Evolutionary conservation across 2,329 filamentous ascomycete genomes (phyloP).

Genomic region (Pyrenophora seminiperda): DNA sequence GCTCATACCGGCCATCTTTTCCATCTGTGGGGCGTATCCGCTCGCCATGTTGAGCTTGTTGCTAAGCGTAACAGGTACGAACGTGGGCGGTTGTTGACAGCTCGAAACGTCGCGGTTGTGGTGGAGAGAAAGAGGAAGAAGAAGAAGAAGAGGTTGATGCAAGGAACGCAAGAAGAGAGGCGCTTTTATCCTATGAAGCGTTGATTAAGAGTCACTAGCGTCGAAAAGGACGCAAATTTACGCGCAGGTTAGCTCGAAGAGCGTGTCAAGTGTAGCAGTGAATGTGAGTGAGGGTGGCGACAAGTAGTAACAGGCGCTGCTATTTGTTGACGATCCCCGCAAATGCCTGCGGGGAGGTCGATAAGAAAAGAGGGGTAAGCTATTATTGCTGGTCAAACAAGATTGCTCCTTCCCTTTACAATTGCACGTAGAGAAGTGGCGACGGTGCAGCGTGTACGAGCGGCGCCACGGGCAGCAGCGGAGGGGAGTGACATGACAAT

Average conservation of each 20-base stretch:
- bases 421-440: too few relatives aligned
- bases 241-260: too few relatives aligned
- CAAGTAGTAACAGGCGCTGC: neutral
- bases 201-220: neutral
- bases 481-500: too few relatives aligned
- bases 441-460: too few relatives aligned
- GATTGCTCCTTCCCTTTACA: too few relatives aligned
- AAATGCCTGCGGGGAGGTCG: too few relatives aligned
- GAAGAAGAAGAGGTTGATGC: neutral
- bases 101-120: neutral
- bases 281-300: neutral
- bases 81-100: neutral
- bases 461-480: too few relatives aligned
- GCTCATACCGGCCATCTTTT: conserved; percentile 10
- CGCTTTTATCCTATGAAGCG: neutral
- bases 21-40: conserved; percentile 9
- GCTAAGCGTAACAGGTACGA: neutral
- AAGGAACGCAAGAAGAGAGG: neutral
- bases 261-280: neutral
- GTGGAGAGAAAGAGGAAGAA: too few relatives aligned
- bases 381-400: too few relatives aligned
- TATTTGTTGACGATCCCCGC: too few relatives aligned
- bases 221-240: neutral
- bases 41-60: conserved; percentile 5
- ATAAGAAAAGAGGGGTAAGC: too few relatives aligned